Base-by-base conservation (phyloP, 352 stramenopile genomes). In the Globisporangium canariense region DNA sequence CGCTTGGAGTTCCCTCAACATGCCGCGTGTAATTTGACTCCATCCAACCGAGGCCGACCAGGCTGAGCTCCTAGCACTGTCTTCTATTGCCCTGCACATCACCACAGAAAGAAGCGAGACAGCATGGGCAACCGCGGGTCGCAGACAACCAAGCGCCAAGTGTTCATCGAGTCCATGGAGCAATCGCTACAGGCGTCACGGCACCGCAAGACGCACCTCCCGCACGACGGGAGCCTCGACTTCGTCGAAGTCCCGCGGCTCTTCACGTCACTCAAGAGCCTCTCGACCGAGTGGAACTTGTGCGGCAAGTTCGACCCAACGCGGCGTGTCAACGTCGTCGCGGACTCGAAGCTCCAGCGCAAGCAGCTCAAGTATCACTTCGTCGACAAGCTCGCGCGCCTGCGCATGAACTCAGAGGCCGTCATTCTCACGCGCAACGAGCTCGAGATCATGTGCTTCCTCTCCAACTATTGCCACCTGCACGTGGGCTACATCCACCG, bases 281-380 rank as follows among this genome's bases (percentile, higher is more conserved):
- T 89, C 40, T 85, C 76, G n/a, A 67, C 83, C 7, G 75, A 88
- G 56, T 88, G 77, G 81, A 90, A 90, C 66, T 38, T 88, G 25
- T 90, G 81, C 55, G 67, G 79, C 28, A 81, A 75, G 41, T 73
- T 84, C 59, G 81, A 90, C 46, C 77, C 78, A 47, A 75, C 75
- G 4, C 65, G 78, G 18, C 71, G 75, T 6, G 78, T 90, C 18
- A 75, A 87, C 57, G 78, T 90, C 14, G 78, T 89, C 0, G 62
- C 68, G 2, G 77, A 86, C 59, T 47, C 72, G 5, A 87, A 87
- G 63, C 62, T 84, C 0, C 71, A 84, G 65, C 73, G 76, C 30
- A 85, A 81, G 60, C 68, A 70, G 6, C 41, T 71, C 14, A 80
- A 79, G 41, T 73, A 77, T n/a, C 60, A 84, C 1, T 77, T 87